phyloP scores from a whole-genome alignment of 768 basidiomycete species.

The Russula sp. region DNA sequence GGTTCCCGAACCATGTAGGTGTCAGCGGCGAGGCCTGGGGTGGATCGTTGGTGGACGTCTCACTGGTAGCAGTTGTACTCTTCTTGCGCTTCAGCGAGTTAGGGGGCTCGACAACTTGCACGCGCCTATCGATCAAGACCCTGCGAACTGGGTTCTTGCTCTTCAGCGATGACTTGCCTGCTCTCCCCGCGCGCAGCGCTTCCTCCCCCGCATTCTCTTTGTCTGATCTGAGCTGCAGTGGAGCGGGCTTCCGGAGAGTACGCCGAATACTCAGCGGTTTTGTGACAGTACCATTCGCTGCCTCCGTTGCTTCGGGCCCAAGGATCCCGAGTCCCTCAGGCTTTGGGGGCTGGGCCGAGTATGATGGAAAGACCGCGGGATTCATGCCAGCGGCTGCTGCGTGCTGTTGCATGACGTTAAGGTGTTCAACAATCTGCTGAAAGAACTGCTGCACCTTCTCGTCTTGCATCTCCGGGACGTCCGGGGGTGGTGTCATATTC shows the following conservation, averaged over 20 bases:
- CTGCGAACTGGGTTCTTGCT: conserved; percentile 26
- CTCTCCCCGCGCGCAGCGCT: background rate
- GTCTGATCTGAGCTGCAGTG: conserved; percentile 32
- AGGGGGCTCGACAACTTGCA: conserved; percentile 51
- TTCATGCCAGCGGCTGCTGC: conserved; percentile 27
- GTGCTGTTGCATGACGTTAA: conserved; percentile 64
- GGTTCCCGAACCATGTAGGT: conserved; percentile 73
- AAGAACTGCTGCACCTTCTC: conserved; percentile 79
- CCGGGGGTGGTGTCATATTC: conserved; percentile 40
- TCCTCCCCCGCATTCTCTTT: conserved; percentile 50
- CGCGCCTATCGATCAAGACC: conserved; percentile 31
- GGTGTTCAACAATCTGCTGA: conserved; percentile 75
- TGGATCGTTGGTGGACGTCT: conserved; percentile 26
- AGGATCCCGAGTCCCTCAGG: conserved; percentile 15
- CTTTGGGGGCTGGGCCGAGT: background rate
- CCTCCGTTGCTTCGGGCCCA: conserved; percentile 7
- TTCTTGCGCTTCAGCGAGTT: conserved; percentile 32
- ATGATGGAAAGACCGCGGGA: conserved; percentile 3
- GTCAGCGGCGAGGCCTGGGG: conserved; percentile 43
- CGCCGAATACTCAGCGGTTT: conserved; percentile 42
- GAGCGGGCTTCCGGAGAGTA: conserved; percentile 20
- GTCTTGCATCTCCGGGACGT: conserved; percentile 67
- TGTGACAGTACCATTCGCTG: conserved; percentile 27
- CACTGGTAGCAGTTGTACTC: conserved; percentile 24
- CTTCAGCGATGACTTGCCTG: conserved; percentile 41